Conservation (phyloP, 441 rosid species). For the Theobroma grandiflorum region DNA sequence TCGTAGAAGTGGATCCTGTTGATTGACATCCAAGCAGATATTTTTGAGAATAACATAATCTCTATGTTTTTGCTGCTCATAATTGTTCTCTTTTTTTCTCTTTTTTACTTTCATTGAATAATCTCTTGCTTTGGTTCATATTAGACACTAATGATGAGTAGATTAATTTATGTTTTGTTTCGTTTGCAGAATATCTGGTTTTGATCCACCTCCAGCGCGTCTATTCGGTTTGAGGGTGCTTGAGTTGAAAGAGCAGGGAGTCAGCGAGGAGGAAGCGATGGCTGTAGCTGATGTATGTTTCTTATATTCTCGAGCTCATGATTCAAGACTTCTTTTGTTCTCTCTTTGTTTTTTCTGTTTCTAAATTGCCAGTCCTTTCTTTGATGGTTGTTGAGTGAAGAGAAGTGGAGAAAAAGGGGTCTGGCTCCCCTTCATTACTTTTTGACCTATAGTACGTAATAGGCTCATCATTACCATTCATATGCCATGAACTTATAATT, state of each 20-base stretch:
- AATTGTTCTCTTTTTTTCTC: neutral
- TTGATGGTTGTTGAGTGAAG: conserved; percentile 5
- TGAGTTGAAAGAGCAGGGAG: conserved; percentile 78
- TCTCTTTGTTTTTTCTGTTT: neutral
- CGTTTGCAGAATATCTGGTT: conserved; percentile 54
- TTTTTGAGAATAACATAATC: neutral
- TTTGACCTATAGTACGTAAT: neutral
- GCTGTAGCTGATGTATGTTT: conserved; percentile 75
- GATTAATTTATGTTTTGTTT: conserved; percentile 25
- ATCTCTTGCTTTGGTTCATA: conserved; percentile 6
- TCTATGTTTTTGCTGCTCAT: neutral
- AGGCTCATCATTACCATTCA: neutral
- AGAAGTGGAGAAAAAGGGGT: neutral
- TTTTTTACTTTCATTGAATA: neutral
- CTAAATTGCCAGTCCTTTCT: neutral
- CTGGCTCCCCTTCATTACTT: neutral
- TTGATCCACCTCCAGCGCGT: conserved; percentile 77
- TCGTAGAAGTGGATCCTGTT: neutral
- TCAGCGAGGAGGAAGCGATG: conserved; percentile 74
- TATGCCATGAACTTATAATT: conserved; percentile 9
- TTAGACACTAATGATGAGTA: neutral
- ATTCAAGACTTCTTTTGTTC: neutral
- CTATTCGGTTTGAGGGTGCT: conserved; percentile 69
- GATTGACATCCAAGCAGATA: neutral
- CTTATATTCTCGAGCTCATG: conserved; percentile 13